Conservation (phyloP, 257 asterid species). For the Fraxinus anomala region DNA sequence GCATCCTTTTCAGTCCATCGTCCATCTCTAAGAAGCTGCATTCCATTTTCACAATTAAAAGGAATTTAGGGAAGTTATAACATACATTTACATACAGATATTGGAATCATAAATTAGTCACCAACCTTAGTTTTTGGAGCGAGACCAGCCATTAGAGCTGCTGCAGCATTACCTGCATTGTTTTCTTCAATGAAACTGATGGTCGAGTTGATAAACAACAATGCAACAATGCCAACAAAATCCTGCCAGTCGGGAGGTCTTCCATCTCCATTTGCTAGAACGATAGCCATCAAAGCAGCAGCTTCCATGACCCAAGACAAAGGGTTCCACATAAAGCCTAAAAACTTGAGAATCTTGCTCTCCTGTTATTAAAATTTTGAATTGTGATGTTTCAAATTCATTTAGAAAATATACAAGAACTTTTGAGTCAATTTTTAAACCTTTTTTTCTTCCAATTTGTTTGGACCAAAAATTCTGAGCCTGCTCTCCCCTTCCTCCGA, state of each 20-base stretch:
- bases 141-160: conserved; percentile 94
- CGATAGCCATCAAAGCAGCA: conserved; percentile 90
- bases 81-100: background rate
- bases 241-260: conserved; percentile 87
- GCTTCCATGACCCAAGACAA: conserved; percentile 97
- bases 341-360: conserved; percentile 80
- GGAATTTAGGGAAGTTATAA: background rate
- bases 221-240: conserved; percentile 74
- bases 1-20: conserved; percentile 92
- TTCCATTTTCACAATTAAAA: background rate
- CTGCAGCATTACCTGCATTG: conserved; percentile 92
- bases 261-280: conserved; percentile 72
- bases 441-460: conserved; percentile 92
- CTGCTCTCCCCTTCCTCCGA: conserved; percentile 76
- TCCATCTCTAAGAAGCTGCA: conserved; percentile 77
- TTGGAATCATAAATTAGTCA: conserved; percentile 2
- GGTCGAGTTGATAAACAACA: conserved; percentile 81
- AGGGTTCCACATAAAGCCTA: conserved; percentile 97
- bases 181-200: conserved; percentile 88
- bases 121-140: conserved; percentile 91
- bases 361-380: conserved; percentile 44
- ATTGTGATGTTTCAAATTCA: background rate
- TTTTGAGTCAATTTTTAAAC: conserved; percentile 21
- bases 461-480: conserved; percentile 78
- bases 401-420: background rate